Evolutionary conservation across 1,284 basidiomycete species (phyloP), one percentile per base, ranked within the genome.

Genomic region (Leccinum angustisporum): DNA sequence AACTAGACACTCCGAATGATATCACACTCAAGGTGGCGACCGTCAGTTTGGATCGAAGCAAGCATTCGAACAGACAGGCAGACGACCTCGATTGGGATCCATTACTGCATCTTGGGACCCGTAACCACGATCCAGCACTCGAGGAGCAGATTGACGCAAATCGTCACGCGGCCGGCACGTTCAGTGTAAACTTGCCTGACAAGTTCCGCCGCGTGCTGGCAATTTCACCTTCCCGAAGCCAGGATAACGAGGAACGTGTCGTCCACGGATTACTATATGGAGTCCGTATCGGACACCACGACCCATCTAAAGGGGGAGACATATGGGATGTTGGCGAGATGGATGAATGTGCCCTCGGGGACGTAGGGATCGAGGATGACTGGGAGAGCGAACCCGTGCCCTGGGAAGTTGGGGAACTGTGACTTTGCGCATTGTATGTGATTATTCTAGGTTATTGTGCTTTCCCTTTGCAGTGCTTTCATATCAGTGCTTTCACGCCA

Each of bases 381-480:
- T 92, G 90, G 90, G 90, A 91, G 73, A 86, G 87, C 30, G 90
- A 91, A 72, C 87, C 88, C 43, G 81, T 91, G 46, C 87, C 90
- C 63, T 92, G 90, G 90, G 88, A 88, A 74, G 80, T 83, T 16
- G 90, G 85, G 55, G 90, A 91, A 70, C 69, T 92, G 70, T 91
- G 78, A 76, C 67, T 60, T 67, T 52, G 65, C 57, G 56, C 61
- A 53, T 62, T 65, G 66, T 69, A 68, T 67, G 69, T 67, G 59
- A 56, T 61, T 66, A 65, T 67, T 59, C 63, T 62, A 66, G 60
- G 55, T 61, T 67, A 64, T 61, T 56, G 62, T 65, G 57, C 57
- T 57, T 69, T 66, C 65, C 63, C 66, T 64, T 65, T 75, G 64
- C 71, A 64, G 71, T 74, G 71, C 66, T 70, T 70, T 75, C 73